Evolutionary conservation across 176 grass and related monocot species (phyloP), one percentile per base, ranked within the genome.

Genomic region (Phyllostachys edulis): DNA sequence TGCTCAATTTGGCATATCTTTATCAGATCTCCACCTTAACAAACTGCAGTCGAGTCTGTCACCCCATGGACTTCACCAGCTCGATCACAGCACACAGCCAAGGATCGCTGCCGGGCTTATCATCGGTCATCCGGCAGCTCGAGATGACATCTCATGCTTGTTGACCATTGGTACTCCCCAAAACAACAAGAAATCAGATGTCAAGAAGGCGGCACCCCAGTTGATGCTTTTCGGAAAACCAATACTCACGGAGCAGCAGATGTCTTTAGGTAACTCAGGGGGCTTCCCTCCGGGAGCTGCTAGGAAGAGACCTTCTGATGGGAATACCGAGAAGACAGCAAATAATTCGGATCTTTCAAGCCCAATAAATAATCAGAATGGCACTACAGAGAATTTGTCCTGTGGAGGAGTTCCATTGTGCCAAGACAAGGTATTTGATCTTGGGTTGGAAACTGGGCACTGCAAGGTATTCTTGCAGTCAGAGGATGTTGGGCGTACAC

Each of bases 381-480:
- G 62, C 9, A 3, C 41, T 20, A 49, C 59, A 29, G 85, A 85
- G 13, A 85, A 82, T 70, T 44, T 86, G 60, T 86, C 85, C 12
- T 62, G 68, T 34, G 69, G 71, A 66, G 78, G 78, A 17, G 65
- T 50, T 77, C 67, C 61, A 45, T 80, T 51, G 77, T 82, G 69
- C 73, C 68, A 81, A 50, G 88, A 90, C 39, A 70, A 55, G 67
- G n/a, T 24, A 11, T 79, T 87, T 15, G 90, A 90, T 77, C 82
- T 94, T 75, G 93, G 84, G 66, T 50, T 91, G 60, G 89, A 96
- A 51, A 96, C 84, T 12, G 90, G 88, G 9, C 93, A 92, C 75
- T 99, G 97, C 90, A 99, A 99, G 84, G 94, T 99, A 20, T 99
- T 99, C 74, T 85, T 99, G 93, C 91, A 99, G 50, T 92, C 93